Percentiles rank a stretch among this genome's conserved stretches.
phyloP scores from a whole-genome alignment of 1,284 basidiomycete genomes.

The Ceratobasidium sp. region DNA sequence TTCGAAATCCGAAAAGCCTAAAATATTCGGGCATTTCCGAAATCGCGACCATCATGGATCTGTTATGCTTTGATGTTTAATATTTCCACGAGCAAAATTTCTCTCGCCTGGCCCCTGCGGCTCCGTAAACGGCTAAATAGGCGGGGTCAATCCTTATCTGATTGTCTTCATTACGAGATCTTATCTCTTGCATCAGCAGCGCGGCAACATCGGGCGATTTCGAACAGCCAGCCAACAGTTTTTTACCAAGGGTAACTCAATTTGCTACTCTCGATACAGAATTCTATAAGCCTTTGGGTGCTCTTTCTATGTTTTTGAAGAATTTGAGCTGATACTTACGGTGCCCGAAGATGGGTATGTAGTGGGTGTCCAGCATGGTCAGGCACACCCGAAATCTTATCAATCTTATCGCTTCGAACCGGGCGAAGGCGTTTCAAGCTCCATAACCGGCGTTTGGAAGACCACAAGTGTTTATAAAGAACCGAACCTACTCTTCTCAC shows the following conservation, averaged over 20 bases:
- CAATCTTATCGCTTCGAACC: conserved; percentile 24
- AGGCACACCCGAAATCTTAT: conserved; percentile 27
- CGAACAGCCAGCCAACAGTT: background rate
- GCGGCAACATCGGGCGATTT: conserved; percentile 11
- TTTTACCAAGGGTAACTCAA: background rate
- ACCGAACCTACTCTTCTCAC: background rate
- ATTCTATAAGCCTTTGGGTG: no score
- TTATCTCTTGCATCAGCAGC: conserved; percentile 12
- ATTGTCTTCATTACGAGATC: conserved; percentile 17
- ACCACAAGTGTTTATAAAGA: background rate
- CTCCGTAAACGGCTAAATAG: background rate
- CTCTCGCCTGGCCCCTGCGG: background rate
- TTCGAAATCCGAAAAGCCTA: no score
- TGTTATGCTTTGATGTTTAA: no score
- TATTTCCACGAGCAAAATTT: background rate
- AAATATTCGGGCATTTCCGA: no score
- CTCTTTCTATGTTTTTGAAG: background rate
- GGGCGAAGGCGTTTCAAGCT: conserved; percentile 2
- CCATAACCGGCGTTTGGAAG: background rate
- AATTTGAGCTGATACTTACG: background rate
- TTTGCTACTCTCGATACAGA: no score
- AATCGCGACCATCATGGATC: no score
- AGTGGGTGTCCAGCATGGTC: background rate
- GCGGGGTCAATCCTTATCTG: conserved; percentile 8
- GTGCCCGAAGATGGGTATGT: no score